Percentiles rank a stretch among this genome's conserved stretches.
Conservation (phyloP, 306 rosid species). For the Cicer arietinum region DNA sequence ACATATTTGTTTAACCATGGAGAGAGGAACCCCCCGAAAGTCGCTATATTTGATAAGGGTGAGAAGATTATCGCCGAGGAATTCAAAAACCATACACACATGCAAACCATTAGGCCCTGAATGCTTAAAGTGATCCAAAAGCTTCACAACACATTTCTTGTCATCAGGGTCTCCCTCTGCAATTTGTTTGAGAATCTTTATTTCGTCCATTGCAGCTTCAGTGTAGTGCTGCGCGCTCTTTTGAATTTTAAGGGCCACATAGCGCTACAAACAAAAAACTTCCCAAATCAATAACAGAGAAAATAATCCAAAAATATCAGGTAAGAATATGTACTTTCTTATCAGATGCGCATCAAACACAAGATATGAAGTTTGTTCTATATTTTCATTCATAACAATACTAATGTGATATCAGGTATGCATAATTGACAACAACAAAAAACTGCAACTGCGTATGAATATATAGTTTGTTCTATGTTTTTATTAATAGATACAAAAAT, state of each 20-base stretch:
- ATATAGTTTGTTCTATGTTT: too few relatives aligned
- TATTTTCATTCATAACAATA: too few relatives aligned
- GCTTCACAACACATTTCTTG: constrained; percentile 31
- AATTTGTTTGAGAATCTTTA: constrained; percentile 33
- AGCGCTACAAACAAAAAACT: constrained; percentile 6
- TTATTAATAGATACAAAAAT: too few relatives aligned
- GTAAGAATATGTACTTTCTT: neutral
- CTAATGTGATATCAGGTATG: too few relatives aligned
- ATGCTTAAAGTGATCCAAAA: constrained; percentile 32
- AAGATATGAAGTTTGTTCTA: neutral
- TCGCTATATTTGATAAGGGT: constrained; percentile 31
- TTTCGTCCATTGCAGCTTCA: constrained; percentile 34
- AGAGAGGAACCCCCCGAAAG: constrained; percentile 59
- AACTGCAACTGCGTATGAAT: too few relatives aligned
- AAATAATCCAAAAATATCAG: neutral
- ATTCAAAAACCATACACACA: constrained; percentile 38
- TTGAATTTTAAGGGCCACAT: constrained; percentile 36
- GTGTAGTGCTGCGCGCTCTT: constrained; percentile 21
- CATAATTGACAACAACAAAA: too few relatives aligned
- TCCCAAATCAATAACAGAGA: neutral
- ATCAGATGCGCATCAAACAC: neutral
- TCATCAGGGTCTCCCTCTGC: constrained; percentile 25
- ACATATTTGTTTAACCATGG: constrained; percentile 70
- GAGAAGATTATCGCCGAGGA: constrained; percentile 25
- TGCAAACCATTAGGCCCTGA: constrained; percentile 31